Evolutionary conservation across 179 eudicot genomes (phyloP).

Genomic region (Spinacia oleracea): DNA sequence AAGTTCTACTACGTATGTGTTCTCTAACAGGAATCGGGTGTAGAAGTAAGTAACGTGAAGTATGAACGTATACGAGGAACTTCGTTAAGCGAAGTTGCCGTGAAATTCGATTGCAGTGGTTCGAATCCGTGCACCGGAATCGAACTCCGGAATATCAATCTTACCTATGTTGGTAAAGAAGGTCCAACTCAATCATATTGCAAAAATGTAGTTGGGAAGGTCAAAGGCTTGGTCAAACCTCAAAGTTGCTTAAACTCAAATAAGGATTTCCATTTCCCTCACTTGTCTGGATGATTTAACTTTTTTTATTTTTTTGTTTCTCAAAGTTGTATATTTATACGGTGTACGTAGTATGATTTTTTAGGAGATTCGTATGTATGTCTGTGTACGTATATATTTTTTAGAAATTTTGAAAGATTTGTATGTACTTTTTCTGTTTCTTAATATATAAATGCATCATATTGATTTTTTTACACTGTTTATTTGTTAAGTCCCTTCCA

Average conservation of each 20-base stretch:
- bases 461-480: no score
- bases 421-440: no score
- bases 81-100: conserved; percentile 43
- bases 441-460: no score
- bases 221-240: conserved; percentile 32
- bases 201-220: conserved; percentile 37
- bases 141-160: conserved; percentile 35
- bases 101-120: conserved; percentile 49
- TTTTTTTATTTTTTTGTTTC: not conserved
- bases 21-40: conserved; percentile 34
- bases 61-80: conserved; percentile 40
- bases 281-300: not conserved
- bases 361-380: no score
- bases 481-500: no score
- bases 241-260: conserved; percentile 31
- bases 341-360: no score
- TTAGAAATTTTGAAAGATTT: no score
- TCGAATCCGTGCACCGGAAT: conserved; percentile 43
- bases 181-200: conserved; percentile 34
- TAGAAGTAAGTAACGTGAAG: conserved; percentile 29
- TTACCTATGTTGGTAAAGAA: conserved; percentile 24
- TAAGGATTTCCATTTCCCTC: not conserved
- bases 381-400: no score
- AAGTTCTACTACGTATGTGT: not conserved
- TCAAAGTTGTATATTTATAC: not conserved